Percentiles rank a stretch among this genome's conserved stretches.
Conservation (phyloP, 2,329 filamentous ascomycete genomes). For the Colletotrichum cereale region DNA sequence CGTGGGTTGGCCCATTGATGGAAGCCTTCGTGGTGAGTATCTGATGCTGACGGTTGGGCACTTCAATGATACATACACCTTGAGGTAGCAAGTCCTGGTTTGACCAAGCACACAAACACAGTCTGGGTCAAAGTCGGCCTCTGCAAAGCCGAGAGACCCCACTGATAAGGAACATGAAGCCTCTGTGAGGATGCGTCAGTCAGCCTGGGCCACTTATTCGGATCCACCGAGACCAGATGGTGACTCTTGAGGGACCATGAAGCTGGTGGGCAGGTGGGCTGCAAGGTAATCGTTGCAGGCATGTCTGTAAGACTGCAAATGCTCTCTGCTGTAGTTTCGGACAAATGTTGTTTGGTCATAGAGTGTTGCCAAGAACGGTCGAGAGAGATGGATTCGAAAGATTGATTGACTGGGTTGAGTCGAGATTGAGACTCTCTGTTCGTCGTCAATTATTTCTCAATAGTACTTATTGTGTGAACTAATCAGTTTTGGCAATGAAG, state of each 20-base stretch:
- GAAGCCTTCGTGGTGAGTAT: neutral
- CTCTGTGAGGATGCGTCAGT: neutral
- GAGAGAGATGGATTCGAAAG: neutral
- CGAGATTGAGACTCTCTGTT: too few species aligned
- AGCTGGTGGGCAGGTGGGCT: neutral
- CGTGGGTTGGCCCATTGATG: neutral
- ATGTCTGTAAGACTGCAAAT: neutral
- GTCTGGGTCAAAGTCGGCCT: neutral
- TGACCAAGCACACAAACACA: neutral
- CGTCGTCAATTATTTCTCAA: rapidly evolving
- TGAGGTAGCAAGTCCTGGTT: neutral
- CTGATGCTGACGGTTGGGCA: neutral
- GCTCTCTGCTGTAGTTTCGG: rapidly evolving
- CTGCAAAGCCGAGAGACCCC: too few species aligned
- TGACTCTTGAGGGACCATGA: neutral
- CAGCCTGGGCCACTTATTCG: neutral
- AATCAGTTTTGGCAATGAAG: neutral
- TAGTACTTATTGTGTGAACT: neutral
- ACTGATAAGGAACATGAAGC: neutral
- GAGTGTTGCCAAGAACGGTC: neutral
- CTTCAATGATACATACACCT: neutral
- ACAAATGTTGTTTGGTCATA: neutral
- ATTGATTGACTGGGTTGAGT: neutral
- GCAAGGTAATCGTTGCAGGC: neutral
- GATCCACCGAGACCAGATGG: neutral